phyloP scores from a whole-genome alignment of 495 filamentous ascomycete genomes.

The Thermochaetoides thermophila region DNA sequence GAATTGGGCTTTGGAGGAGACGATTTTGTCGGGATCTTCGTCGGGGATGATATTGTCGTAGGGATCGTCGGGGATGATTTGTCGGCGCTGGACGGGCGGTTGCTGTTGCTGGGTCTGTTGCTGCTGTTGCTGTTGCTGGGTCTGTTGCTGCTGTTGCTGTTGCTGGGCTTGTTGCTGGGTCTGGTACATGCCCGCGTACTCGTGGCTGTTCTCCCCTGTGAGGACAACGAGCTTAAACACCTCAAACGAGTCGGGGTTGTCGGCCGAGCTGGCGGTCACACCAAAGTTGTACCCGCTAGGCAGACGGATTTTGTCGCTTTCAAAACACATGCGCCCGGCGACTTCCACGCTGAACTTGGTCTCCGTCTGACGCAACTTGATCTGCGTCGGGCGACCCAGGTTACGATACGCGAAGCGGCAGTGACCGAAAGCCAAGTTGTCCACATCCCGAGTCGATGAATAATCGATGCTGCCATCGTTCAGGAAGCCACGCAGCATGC shows the following conservation, averaged over 20 bases:
- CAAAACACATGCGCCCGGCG: constrained; percentile 73
- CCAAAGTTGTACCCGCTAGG: constrained; percentile 76
- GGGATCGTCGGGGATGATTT: constrained; percentile 16
- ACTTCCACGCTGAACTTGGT: constrained; percentile 60
- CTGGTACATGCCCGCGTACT: constrained; percentile 21
- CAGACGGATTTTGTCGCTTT: constrained; percentile 59
- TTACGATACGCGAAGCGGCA: constrained; percentile 88
- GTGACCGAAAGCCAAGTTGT: constrained; percentile 82
- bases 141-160: constrained; percentile 18
- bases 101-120: constrained; percentile 9
- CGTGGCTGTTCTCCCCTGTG: constrained; percentile 27
- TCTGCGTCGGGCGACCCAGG: constrained; percentile 61
- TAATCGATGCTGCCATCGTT: constrained; percentile 82
- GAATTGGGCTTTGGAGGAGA: constrained; percentile 50
- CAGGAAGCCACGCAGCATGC: constrained; percentile 78
- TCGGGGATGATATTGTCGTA: constrained; percentile 33
- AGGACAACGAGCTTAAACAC: constrained; percentile 71
- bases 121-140: constrained; percentile 15
- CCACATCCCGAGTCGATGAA: constrained; percentile 61
- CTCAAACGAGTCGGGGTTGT: constrained; percentile 89
- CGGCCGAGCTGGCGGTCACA: constrained; percentile 72
- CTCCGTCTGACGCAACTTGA: constrained; percentile 55
- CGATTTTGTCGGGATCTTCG: constrained; percentile 30
- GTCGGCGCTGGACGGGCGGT: constrained; percentile 12
- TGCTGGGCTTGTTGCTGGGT: constrained; percentile 16